Percentiles rank a stretch among this genome's conserved stretches.
phyloP scores from a whole-genome alignment of 2,329 filamentous ascomycete species.

The Phialophora macrospora region DNA sequence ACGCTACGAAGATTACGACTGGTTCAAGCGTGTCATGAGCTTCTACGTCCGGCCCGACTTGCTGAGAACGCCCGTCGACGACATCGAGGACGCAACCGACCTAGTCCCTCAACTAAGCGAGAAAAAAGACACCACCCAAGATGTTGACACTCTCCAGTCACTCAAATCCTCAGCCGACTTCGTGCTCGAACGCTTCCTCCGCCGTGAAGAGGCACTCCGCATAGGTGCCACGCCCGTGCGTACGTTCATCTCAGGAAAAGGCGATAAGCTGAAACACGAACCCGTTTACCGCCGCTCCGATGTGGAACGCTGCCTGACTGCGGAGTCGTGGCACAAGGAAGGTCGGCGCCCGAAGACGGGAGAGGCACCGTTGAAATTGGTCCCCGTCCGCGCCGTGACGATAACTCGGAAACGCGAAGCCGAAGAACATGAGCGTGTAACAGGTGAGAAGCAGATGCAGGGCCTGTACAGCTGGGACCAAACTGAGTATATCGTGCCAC shows the following conservation, averaged over 20 bases:
- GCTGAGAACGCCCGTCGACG: constrained; percentile 71
- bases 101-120: constrained; percentile 73
- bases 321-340: constrained; percentile 98
- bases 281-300: constrained; percentile 80
- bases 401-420: constrained; percentile 85
- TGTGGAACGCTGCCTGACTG: constrained; percentile 82
- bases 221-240: constrained; percentile 71
- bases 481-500: constrained; percentile 93
- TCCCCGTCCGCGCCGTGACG: constrained; percentile 90
- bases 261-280: constrained; percentile 73
- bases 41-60: constrained; percentile 65
- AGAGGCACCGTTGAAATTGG: constrained; percentile 78
- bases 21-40: constrained; percentile 82
- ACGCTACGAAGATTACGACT: constrained; percentile 78
- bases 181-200: constrained; percentile 82
- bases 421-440: constrained; percentile 78
- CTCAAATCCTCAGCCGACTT: constrained; percentile 87
- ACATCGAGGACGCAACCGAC: constrained; percentile 77
- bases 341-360: constrained; percentile 75
- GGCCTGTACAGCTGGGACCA: constrained; percentile 82
- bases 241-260: constrained; percentile 76
- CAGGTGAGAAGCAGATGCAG: constrained; percentile 82
- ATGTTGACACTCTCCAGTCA: constrained; percentile 81
- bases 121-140: constrained; percentile 73
- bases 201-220: constrained; percentile 85